Conservation (phyloP, 306 rosid species). For the Arachis hypogaea region DNA sequence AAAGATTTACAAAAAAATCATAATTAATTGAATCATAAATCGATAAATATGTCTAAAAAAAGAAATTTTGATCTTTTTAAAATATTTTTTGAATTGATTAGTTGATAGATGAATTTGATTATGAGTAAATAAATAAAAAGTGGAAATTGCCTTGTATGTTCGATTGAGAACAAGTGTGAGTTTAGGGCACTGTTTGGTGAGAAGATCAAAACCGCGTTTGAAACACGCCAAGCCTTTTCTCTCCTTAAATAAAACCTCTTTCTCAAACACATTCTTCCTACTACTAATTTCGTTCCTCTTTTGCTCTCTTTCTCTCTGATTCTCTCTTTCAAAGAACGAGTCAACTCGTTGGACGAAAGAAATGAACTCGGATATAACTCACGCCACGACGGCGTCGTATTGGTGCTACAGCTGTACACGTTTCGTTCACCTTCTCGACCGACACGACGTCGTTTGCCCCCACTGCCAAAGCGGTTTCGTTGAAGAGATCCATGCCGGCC, state of each 20-base stretch:
- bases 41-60: no score
- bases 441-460: slow-evolving; percentile 62
- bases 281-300: neutral
- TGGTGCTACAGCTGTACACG: slow-evolving; percentile 90
- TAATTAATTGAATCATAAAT: neutral
- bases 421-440: slow-evolving; percentile 49
- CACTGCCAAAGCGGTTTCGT: slow-evolving; percentile 77
- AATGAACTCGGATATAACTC: slow-evolving; percentile 47
- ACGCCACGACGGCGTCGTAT: slow-evolving; percentile 65
- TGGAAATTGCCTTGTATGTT: slow-evolving; percentile 28
- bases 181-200: neutral
- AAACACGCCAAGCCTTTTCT: neutral
- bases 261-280: neutral
- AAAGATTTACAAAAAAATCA: no score
- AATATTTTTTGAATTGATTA: no score
- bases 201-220: slow-evolving; percentile 14
- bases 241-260: neutral
- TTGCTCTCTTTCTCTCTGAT: slow-evolving; percentile 22
- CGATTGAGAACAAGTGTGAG: neutral
- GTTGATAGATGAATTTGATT: no score
- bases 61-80: no score
- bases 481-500: slow-evolving; percentile 63
- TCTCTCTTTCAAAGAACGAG: slow-evolving; percentile 1
- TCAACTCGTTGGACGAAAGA: neutral
- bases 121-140: no score